These are phyloP conservation scores for Aspergillus bombycis DNA, from an alignment of 2,329 filamentous ascomycete genomes.

Conservation along the genomic window DNA sequence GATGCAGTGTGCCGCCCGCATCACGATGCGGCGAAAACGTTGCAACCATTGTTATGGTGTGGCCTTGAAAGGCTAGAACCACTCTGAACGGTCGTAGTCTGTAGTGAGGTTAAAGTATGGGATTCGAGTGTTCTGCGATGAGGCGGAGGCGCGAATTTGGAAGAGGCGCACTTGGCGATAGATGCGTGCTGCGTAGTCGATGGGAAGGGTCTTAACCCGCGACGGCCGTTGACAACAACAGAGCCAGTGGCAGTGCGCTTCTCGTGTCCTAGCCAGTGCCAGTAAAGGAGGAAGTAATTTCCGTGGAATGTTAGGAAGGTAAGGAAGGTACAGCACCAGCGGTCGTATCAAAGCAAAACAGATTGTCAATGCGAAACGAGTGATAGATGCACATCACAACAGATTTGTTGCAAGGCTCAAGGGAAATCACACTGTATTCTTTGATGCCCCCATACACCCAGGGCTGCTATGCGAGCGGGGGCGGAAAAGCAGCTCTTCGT, in stretches of 20 bases:
- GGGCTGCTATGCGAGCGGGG: constrained; percentile 5
- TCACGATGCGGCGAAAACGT: constrained; percentile 54
- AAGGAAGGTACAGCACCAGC: constrained; percentile 27
- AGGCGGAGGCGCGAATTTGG: constrained; percentile 7
- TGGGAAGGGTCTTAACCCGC: constrained; percentile 7
- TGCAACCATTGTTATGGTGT: constrained; percentile 44
- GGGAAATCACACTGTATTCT: constrained; percentile 20
- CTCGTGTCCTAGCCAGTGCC: constrained; percentile 17
- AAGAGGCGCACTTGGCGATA: background rate
- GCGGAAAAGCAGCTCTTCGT: constrained; percentile 12
- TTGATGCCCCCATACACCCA: constrained; percentile 21
- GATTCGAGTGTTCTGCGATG: background rate
- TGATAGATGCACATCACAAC: constrained; percentile 33
- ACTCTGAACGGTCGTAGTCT: background rate
- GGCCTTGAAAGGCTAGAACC: background rate
- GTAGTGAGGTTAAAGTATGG: background rate
- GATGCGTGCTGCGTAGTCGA: background rate
- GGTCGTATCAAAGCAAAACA: constrained; percentile 23
- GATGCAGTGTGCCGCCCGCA: constrained; percentile 75
- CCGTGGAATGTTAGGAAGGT: constrained; percentile 33
- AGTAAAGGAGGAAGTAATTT: constrained; percentile 14
- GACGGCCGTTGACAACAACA: constrained; percentile 20
- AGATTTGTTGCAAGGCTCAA: constrained; percentile 27
- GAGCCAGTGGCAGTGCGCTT: constrained; percentile 21
- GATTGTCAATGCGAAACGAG: constrained; percentile 17